Base-by-base conservation (phyloP, 2,329 filamentous ascomycete species). In the Aspergillus terreus region DNA sequence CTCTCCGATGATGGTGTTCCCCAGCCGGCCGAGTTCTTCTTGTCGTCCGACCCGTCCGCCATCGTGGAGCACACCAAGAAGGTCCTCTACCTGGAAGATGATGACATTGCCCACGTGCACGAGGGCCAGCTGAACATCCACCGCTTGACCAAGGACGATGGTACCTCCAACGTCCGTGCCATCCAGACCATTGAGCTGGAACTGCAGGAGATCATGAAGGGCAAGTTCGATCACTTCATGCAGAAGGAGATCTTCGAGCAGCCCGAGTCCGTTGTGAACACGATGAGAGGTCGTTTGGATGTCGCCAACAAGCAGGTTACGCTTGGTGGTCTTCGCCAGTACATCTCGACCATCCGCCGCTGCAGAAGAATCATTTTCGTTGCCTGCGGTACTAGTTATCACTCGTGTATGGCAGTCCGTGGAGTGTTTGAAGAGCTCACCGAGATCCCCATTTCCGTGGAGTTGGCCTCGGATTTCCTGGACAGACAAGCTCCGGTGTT, bases 201-300 rank as follows among this genome's bases (percentile, higher is more conserved):
- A 81, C 87, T 99, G 59, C 94, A 99, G 80, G 92, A 99, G 81
- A 99, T 99, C 77, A 99, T 99, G 94, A 99, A 99, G 87, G 94
- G 94, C 76, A 95, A 94, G 73, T 99, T 97, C 76, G 94, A 99
- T 75, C 94, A 99, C 80, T 99, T 96, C 82, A 99, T 99, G 94
- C 94, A 99, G 75, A 99, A 99, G 85, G 94, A 99, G 76, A 99
- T 99, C 69, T 99, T 99, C 74, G 94, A 99, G 82, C 94, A 99
- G 81, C 94, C 94, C 69, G 94, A 99, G 78, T 99, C 94, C 12
- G 90, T 99, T 56, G 86, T 99, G 79, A 99, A 99, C 83, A 96
- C 94, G 62, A 99, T 99, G 94, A 90, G 94, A 85, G 94, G 94
- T 77, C 94, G 94, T 78, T 81, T 99, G 65, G 94, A 99, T 74